phyloP scores from a whole-genome alignment of 208 protist species.

The Leishmania tropica region DNA sequence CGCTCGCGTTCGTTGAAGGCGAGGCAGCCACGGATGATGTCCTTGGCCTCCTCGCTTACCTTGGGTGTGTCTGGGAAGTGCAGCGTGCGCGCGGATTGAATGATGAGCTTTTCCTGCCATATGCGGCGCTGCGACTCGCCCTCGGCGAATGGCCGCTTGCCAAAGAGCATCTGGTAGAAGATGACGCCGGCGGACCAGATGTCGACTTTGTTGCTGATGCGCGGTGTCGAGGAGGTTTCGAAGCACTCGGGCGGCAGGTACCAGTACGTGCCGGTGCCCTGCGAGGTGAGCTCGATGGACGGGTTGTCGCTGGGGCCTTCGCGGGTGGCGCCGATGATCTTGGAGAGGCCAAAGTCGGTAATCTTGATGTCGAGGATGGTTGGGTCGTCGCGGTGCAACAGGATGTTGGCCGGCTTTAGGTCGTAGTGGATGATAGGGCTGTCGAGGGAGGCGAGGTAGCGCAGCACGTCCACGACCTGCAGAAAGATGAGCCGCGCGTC shows the following conservation, averaged over 20 bases:
- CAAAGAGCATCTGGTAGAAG: conserved; percentile 97
- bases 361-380: conserved; percentile 92
- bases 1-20: conserved; percentile 71
- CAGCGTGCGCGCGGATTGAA: conserved; percentile 58
- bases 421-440: conserved; percentile 89
- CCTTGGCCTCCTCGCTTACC: conserved; percentile 83
- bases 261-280: conserved; percentile 97
- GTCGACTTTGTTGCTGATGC: conserved; percentile 90
- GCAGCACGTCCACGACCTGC: conserved; percentile 92
- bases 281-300: conserved; percentile 95
- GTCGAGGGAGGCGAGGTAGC: conserved; percentile 85
- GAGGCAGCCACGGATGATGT: conserved; percentile 73
- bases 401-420: conserved; percentile 79
- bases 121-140: conserved; percentile 88
- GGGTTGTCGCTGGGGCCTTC: conserved; percentile 68
- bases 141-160: conserved; percentile 94
- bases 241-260: conserved; percentile 97
- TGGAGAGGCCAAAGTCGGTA: conserved; percentile 97
- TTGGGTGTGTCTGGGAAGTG: conserved; percentile 69
- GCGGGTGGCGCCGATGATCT: conserved; percentile 83
- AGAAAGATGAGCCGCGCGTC: conserved; percentile 90
- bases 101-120: conserved; percentile 83
- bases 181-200: conserved; percentile 95
- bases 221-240: conserved; percentile 80
- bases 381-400: conserved; percentile 66